Percentiles rank a stretch among this genome's conserved stretches.
Evolutionary conservation across 331 rosid species (phyloP).

Genomic region (Quercus lobata): DNA sequence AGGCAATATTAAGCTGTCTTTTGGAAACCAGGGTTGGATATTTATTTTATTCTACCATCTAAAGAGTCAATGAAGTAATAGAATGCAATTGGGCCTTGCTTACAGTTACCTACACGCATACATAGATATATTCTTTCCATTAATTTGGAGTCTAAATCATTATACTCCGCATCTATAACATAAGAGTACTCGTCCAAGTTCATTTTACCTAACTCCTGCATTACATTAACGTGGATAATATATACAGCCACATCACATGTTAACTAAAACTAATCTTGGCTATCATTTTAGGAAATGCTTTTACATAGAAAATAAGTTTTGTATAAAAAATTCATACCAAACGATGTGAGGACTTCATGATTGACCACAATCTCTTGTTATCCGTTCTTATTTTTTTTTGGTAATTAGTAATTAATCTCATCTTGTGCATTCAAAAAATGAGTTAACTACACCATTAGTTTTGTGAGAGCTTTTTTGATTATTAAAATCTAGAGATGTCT

Average conservation of each 20-base stretch:
- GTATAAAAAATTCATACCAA: background rate
- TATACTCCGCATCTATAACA: no score
- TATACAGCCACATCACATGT: slow-evolving; percentile 11
- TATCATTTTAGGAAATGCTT: slow-evolving; percentile 9
- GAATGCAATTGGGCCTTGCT: slow-evolving; percentile 9
- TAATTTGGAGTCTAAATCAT: no score
- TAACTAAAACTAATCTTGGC: slow-evolving; percentile 2
- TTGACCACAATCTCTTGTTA: no score
- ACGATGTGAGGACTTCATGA: background rate
- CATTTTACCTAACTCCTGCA: slow-evolving; percentile 6
- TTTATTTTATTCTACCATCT: slow-evolving; percentile 1
- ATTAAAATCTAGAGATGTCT: no score
- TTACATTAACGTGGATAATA: slow-evolving; percentile 7
- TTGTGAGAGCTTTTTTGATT: no score
- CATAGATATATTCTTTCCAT: no score
- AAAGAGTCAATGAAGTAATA: slow-evolving; percentile 23
- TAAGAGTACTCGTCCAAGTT: background rate
- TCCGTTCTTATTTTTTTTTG: no score
- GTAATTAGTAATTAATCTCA: no score
- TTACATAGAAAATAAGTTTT: background rate
- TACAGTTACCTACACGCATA: background rate
- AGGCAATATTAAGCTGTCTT: slow-evolving; percentile 20
- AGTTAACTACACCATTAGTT: no score
- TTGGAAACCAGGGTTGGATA: slow-evolving; percentile 20
- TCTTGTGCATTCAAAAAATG: no score